Evolutionary conservation across 805 yeast species (phyloP), one percentile per base, ranked within the genome.

Genomic region (Allodekkera sacchari): DNA sequence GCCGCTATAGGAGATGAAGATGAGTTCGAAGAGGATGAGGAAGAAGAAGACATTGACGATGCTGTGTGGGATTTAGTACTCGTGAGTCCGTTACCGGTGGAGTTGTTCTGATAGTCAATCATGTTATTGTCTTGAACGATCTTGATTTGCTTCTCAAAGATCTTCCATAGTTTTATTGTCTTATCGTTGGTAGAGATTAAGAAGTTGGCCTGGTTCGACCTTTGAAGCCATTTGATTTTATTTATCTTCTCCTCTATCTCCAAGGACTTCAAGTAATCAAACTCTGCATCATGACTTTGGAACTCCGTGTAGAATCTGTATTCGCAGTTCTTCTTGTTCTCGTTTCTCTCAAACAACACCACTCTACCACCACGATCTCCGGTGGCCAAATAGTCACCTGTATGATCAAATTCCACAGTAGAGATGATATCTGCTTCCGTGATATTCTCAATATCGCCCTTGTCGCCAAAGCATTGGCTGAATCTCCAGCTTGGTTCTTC

Each of bases 331-430:
- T 77, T 74, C 50, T 76, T 76, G 43, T 63, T 59, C 43, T 72
- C 78, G 55, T 84, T 87, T 47, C 97, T 73, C 58, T 92, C 97
- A 58, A 92, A 92, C 33, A 92, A 60, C 11, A 92, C 99, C 25
- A 92, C 96, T 42, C 99, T 73, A 18, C 99, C 99, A 33, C 99
- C 99, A 52, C 88, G 78, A 62, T 92, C 99, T 40, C 99, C 99
- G 2, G 98, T 92, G 38, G 98, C 99, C 36, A 92, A 64, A 52
- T 80, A 92, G 53, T 92, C 87, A 31, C 99, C 99, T 6, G 92
- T 74, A 52, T 79, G 83, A 55, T 92, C 96, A 50, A 92, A 92
- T 61, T 92, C 97, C 25, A 92, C 96, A 3, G 98, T 84, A 13
- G 96, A 83, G 40, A 92, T 92, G 52, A 92, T 88, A 57, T 92